Percentiles rank a stretch among this genome's conserved stretches.
Conservation (phyloP, 495 filamentous ascomycete species). For the Lentithecium fluviatile region DNA sequence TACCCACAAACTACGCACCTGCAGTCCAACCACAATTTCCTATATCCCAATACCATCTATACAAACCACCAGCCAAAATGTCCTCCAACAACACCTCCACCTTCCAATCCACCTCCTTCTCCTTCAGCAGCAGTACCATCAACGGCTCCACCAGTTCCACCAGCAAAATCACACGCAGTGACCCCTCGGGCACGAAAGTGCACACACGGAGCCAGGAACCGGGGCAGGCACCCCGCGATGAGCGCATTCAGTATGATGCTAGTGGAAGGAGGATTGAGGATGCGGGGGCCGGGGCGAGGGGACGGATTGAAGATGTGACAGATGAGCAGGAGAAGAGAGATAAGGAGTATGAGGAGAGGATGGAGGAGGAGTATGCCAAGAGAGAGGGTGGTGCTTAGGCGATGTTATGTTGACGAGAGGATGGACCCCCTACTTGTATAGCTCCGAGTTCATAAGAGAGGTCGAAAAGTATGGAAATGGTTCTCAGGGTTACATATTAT, state of each 20-base stretch:
- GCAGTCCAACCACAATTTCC: neutral
- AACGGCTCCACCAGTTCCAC: conserved; percentile 12
- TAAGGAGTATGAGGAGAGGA: conserved; percentile 21
- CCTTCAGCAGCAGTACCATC: neutral
- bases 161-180: conserved; percentile 1
- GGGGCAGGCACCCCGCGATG: conserved; percentile 15
- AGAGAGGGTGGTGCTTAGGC: conserved; percentile 30
- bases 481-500: too few species aligned
- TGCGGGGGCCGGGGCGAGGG: neutral
- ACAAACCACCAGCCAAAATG: conserved; percentile 1
- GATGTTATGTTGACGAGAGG: too few species aligned
- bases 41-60: too few species aligned
- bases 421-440: too few species aligned
- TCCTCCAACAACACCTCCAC: neutral
- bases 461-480: too few species aligned
- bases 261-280: conserved; percentile 2
- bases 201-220: conserved; percentile 16
- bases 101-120: conserved; percentile 12
- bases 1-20: too few species aligned
- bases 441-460: too few species aligned
- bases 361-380: conserved; percentile 34
- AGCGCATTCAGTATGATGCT: conserved; percentile 16
- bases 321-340: conserved; percentile 17
- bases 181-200: conserved; percentile 24
- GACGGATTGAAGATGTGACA: conserved; percentile 31